Evolutionary conservation across 176 grass and related monocot species (phyloP).

Genomic region (Rhipidocladum racemiflorum): DNA sequence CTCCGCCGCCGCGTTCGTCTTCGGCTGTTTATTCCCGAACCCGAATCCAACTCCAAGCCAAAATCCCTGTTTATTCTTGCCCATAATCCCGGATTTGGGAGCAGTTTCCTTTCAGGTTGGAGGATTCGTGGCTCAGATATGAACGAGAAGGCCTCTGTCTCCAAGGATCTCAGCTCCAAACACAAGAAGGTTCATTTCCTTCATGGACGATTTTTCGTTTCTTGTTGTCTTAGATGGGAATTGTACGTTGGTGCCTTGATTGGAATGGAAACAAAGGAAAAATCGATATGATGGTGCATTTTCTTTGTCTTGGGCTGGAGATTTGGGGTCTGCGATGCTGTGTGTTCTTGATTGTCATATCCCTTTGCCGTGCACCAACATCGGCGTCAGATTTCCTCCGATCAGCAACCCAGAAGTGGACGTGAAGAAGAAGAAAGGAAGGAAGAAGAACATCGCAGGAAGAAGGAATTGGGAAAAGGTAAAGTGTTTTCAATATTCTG

Average conservation of each 20-base stretch:
- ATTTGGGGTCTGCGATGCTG: conserved; percentile 32
- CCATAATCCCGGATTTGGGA: neutral
- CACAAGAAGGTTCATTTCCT: conserved; percentile 70
- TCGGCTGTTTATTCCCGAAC: too few species aligned
- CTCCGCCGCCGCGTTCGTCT: too few species aligned
- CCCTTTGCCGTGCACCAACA: too few species aligned
- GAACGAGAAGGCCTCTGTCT: conserved; percentile 92
- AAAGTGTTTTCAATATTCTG: too few species aligned
- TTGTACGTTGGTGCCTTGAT: neutral
- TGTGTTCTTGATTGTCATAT: conserved; percentile 1
- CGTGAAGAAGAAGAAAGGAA: too few species aligned
- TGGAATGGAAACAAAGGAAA: neutral
- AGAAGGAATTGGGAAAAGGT: too few species aligned
- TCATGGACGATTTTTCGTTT: neutral
- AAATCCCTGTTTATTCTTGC: neutral
- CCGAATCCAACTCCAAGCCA: neutral
- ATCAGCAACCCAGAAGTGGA: too few species aligned
- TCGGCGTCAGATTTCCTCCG: too few species aligned
- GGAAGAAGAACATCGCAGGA: too few species aligned
- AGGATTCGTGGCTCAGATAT: conserved; percentile 49
- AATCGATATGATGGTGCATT: neutral
- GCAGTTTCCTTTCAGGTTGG: neutral
- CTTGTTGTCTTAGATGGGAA: conserved; percentile 24
- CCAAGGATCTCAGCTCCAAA: conserved; percentile 94
- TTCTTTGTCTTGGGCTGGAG: neutral